Base-by-base conservation (phyloP, 306 rosid species). In the Gastrolobium bilobum region DNA sequence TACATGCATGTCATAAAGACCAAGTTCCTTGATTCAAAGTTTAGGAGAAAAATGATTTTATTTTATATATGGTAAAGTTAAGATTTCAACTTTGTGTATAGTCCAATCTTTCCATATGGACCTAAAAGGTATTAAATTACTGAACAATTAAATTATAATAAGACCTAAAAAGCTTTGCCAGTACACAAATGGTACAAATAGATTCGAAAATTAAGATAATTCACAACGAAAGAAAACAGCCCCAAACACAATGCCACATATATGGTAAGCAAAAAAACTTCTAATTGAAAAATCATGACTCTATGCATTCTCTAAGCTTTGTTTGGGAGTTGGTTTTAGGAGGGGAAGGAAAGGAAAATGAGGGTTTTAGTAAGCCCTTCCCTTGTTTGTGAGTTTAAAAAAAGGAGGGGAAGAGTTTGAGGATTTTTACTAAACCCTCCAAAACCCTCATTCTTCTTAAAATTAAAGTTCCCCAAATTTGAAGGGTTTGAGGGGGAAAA, bases 21-120 rank as follows among this genome's bases (percentile, higher is more conserved):
- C 59, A 43, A 72, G 14, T 31, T 72, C 54, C 50, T 66, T 43
- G 58, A 67, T 68, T 81, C 1, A 79, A 73, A 54, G 58, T 44
- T 26, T 4, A n/a, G 29, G 13, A 6, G 75, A 81, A 73, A 61
- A 37, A 33, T 9, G 0, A 11, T 10, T 42, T 35, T 71, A n/a
- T 33, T 61, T 14, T 3, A 14, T 52, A 44, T 47, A 9, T 51
- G 70, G 76, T 44, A 63, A 26, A 48, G 73, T 44, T 68, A 35
- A 39, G 29, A 4, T 33, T 68, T 52, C 62, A 64, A 72, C 85
- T 81, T 79, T 60, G 14, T 2, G 40, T 13, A 35, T 35, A 68
- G 56, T 47, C 73, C 31, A 44, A 47, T 64, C 66, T 64, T 53
- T 58, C 29, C 38, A 10, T 60, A 51, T 46, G 57, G 79, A 68